Conservation (phyloP, 495 filamentous ascomycete species). For the Hypoxylon intermedium region DNA sequence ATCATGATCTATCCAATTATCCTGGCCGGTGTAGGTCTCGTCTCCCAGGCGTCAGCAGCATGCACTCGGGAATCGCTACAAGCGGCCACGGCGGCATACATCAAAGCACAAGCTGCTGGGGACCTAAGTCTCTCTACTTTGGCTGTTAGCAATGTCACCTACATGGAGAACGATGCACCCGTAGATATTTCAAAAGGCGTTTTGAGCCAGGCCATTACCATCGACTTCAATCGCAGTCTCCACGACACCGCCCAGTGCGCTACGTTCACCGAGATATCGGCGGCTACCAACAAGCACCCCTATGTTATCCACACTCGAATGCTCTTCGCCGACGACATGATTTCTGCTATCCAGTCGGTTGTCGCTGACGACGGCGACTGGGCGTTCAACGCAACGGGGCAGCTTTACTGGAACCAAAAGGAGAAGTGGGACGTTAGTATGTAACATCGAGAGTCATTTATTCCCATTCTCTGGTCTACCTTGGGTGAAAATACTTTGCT, state of each 20-base stretch:
- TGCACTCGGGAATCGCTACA: conserved; percentile 35
- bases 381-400: conserved; percentile 50
- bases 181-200: conserved; percentile 40
- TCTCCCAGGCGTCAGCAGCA: conserved; percentile 27
- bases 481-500: no score
- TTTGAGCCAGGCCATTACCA: conserved; percentile 44
- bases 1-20: conserved; percentile 24
- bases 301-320: conserved; percentile 51
- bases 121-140: conserved; percentile 16
- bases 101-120: conserved; percentile 35
- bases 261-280: conserved; percentile 50
- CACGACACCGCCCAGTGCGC: conserved; percentile 52
- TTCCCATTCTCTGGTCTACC: no score
- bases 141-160: conserved; percentile 25
- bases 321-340: conserved; percentile 40
- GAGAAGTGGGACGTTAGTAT: conserved; percentile 52
- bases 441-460: no score
- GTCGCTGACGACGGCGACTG: conserved; percentile 48
- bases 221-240: conserved; percentile 49
- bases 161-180: conserved; percentile 42
- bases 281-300: conserved; percentile 43
- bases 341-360: conserved; percentile 46
- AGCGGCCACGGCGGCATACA: conserved; percentile 36
- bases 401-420: conserved; percentile 43
- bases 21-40: conserved; percentile 22